Evolutionary conservation across 2,329 filamentous ascomycete species (phyloP), one percentile per base, ranked within the genome.

Genomic region (Colletotrichum sp.): DNA sequence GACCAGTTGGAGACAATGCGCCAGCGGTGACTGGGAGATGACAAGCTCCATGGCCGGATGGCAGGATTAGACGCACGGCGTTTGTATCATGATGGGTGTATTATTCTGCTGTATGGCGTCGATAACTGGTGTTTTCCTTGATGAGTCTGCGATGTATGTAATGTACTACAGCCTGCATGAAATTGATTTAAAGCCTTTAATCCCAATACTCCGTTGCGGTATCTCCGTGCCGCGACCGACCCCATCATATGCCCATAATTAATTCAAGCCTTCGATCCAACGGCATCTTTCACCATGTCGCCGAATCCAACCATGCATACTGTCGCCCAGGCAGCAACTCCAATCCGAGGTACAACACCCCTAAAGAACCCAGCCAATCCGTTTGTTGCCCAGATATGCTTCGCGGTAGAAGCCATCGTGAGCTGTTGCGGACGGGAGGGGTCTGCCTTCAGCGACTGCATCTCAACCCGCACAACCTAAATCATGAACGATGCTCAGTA

Each of bases 1-100:
- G 8, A 81, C 79, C 5, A 81, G 79, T 15, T 85, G 84, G 84
- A 78, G 83, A 75, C 83, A 85, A 81, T 83, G 80, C 6, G 84
- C 84, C 0, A 83, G 83, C 13, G 84, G 83, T 22, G 83, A 85
- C 77, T 85, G 84, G 83, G 74, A 74, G 68, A 73, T 78, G 71
- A 63, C 72, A 13, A 74, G 72, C 55, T 75, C 71, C 36, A 78
- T 77, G 75, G 76, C 71, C 3, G 77, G 72, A 57, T 76, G 73
- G 74, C 74, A 76, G 74, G 71, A 76, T 16, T 76, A 70, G 39
- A 24, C 16, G 28, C 26, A 16, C n/a, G 18, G 18, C 26, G 24
- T 24, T 24, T 44, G 9, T 24, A 18, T 28, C 28, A 57, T 36
- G 65, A 52, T 44, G 36, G 39, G 13, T 55, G 52, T 22, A 36